These are phyloP conservation scores for Brettanomyces bruxellensis DNA, from an alignment of 805 yeast genomes.

Conservation along the genomic window DNA sequence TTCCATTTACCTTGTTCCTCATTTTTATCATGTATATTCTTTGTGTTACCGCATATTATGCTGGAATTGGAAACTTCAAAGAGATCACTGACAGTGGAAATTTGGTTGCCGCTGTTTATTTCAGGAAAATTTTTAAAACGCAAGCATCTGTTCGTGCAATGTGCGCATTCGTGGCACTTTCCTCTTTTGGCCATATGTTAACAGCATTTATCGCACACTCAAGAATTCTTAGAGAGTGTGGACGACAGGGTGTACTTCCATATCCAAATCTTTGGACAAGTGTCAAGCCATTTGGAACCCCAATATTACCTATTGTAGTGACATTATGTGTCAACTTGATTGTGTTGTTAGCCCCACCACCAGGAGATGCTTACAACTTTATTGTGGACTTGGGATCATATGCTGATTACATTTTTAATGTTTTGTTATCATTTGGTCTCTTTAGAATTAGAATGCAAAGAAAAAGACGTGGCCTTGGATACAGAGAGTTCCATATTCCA, in stretches of 20 bases:
- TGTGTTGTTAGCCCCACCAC: constrained; percentile 72
- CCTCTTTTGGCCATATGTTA: constrained; percentile 75
- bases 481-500: constrained; percentile 26
- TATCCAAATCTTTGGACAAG: constrained; percentile 63
- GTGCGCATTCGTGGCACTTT: constrained; percentile 70
- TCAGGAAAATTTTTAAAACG: constrained; percentile 59
- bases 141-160: constrained; percentile 55
- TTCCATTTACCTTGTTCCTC: constrained; percentile 59
- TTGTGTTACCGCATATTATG: constrained; percentile 72
- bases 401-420: constrained; percentile 70
- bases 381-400: constrained; percentile 72
- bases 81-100: constrained; percentile 52
- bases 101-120: constrained; percentile 68
- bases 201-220: constrained; percentile 79
- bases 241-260: constrained; percentile 75
- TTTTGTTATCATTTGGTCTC: constrained; percentile 54
- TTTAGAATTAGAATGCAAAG: constrained; percentile 33
- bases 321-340: constrained; percentile 71
- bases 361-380: constrained; percentile 83
- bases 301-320: constrained; percentile 62
- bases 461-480: constrained; percentile 26
- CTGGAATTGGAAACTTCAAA: constrained; percentile 61
- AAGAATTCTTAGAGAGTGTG: constrained; percentile 70
- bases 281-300: constrained; percentile 65
- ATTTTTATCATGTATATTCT: constrained; percentile 63